Conservation (phyloP, 805 yeast genomes). For the Zygotorulaspora sp. region DNA sequence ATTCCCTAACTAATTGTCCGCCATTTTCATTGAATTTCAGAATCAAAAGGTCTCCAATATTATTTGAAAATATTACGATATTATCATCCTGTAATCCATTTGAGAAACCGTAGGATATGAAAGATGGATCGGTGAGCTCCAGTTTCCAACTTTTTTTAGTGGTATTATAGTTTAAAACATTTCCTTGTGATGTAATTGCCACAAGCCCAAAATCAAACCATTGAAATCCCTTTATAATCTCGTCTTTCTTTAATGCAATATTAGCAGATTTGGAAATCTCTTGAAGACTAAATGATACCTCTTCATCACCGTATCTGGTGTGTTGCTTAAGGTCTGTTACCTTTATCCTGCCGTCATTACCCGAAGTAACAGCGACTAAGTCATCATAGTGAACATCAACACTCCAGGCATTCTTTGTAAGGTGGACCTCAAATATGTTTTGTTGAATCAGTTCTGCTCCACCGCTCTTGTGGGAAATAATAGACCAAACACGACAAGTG, state of each 20-base stretch:
- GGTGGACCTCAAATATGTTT: constrained; percentile 59
- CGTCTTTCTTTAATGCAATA: constrained; percentile 40
- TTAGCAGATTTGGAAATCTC: constrained; percentile 34
- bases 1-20: constrained; percentile 21
- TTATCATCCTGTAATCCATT: constrained; percentile 39
- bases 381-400: constrained; percentile 48
- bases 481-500: constrained; percentile 74
- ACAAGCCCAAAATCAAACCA: constrained; percentile 45
- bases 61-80: constrained; percentile 35
- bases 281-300: constrained; percentile 27
- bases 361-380: constrained; percentile 71
- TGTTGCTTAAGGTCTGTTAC: constrained; percentile 48
- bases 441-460: constrained; percentile 23
- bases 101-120: constrained; percentile 41
- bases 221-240: constrained; percentile 57
- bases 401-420: constrained; percentile 87
- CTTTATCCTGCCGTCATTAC: constrained; percentile 85
- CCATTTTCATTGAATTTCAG: constrained; percentile 41
- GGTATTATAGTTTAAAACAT: constrained; percentile 36
- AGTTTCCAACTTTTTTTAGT: constrained; percentile 29
- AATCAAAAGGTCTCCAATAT: constrained; percentile 42
- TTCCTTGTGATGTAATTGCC: constrained; percentile 58
- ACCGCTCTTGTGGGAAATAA: constrained; percentile 24
- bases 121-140: constrained; percentile 22
- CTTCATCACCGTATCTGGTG: constrained; percentile 32